Evolutionary conservation across 495 filamentous ascomycete species (phyloP).

Genomic region (Filosporella fistucella): DNA sequence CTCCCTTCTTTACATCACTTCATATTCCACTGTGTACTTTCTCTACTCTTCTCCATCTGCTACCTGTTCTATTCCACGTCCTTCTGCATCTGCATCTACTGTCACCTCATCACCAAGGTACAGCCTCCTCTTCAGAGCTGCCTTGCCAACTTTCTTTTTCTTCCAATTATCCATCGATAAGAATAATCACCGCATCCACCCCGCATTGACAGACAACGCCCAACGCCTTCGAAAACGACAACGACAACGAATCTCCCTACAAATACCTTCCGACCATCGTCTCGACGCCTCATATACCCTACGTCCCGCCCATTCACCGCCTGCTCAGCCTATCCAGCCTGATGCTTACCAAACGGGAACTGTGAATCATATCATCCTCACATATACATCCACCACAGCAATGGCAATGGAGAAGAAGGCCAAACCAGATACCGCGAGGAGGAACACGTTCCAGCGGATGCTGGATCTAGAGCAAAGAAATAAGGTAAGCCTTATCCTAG

Average conservation of each 20-base stretch:
- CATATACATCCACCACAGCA: not conserved
- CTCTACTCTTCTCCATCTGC: no score
- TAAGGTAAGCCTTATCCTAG: constrained; percentile 40
- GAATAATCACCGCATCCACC: no score
- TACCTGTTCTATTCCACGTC: no score
- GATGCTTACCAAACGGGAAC: not conserved
- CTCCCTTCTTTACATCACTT: no score
- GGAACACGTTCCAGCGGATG: constrained; percentile 43
- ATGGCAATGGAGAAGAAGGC: not conserved
- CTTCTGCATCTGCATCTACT: no score
- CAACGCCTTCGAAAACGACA: not conserved
- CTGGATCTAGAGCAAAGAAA: constrained; percentile 45
- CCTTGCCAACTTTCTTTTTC: not conserved
- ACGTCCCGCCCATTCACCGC: no score
- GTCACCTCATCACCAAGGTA: no score
- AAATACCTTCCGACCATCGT: not conserved
- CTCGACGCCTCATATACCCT: not conserved
- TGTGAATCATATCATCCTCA: not conserved
- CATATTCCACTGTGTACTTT: not conserved
- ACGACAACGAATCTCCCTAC: not conserved
- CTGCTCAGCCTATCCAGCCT: no score
- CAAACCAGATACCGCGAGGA: constrained; percentile 19
- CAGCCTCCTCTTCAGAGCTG: no score
- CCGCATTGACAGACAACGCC: constrained; percentile 1
- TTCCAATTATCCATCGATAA: not conserved